Percentiles rank a stretch among this genome's conserved stretches.
Conservation (phyloP, 768 basidiomycete species). For the Hericium coralloides region DNA sequence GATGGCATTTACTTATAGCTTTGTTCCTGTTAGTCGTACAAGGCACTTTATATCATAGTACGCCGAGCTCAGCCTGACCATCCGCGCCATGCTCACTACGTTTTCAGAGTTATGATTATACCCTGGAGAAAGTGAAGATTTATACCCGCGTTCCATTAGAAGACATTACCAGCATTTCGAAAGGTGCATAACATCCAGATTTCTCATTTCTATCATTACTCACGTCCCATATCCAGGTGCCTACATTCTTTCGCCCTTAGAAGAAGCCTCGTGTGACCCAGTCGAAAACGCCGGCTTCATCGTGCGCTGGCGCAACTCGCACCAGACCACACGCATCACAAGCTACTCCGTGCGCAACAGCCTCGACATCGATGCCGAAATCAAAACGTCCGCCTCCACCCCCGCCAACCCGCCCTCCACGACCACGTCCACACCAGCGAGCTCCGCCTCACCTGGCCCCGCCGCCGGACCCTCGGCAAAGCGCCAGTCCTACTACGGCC, state of each 20-base stretch:
- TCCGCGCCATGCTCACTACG: neutral
- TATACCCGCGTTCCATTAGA: slow-evolving; percentile 86
- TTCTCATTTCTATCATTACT: neutral
- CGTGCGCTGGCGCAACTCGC: slow-evolving; percentile 65
- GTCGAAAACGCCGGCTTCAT: slow-evolving; percentile 84
- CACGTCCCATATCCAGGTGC: slow-evolving; percentile 44
- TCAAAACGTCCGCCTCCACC: neutral
- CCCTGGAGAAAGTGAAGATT: slow-evolving; percentile 81
- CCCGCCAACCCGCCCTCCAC: slow-evolving; percentile 4
- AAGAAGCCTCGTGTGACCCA: slow-evolving; percentile 85
- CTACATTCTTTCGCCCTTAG: slow-evolving; percentile 89
- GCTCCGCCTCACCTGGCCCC: neutral
- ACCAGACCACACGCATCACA: slow-evolving; percentile 66
- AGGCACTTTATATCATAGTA: slow-evolving; percentile 74
- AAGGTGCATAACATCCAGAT: slow-evolving; percentile 40
- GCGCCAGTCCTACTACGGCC: slow-evolving; percentile 14
- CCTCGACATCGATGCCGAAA: slow-evolving; percentile 21
- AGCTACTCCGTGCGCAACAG: slow-evolving; percentile 84
- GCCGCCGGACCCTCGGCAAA: slow-evolving; percentile 1
- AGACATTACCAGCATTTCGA: slow-evolving; percentile 67
- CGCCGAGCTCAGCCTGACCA: slow-evolving; percentile 17
- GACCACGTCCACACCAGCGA: slow-evolving; percentile 3
- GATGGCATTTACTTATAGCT: neutral
- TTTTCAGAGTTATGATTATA: slow-evolving; percentile 83
- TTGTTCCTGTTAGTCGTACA: slow-evolving; percentile 20